Conservation (phyloP, 192 early-diverging fungal genomes). For the Coemansia sp. region DNA sequence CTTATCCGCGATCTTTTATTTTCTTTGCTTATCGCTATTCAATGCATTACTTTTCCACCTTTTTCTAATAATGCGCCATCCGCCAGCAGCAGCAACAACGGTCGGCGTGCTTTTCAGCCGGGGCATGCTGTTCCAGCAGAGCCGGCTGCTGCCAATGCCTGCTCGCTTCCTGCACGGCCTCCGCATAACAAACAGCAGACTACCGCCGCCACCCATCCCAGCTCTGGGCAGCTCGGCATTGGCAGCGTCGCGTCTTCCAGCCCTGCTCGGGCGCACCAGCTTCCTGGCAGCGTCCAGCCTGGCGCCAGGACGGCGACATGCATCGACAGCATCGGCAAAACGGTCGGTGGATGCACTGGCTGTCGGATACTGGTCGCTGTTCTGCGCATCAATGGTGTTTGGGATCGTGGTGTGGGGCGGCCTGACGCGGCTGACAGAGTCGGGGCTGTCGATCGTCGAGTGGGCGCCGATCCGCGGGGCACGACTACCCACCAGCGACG, state of each 20-base stretch:
- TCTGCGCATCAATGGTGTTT: slow-evolving; percentile 85
- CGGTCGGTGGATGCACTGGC: slow-evolving; percentile 45
- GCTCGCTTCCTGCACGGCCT: not conserved
- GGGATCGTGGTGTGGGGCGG: slow-evolving; percentile 94
- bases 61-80: too few species aligned
- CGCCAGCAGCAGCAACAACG: too few species aligned
- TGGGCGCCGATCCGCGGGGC: slow-evolving; percentile 96
- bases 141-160: not conserved
- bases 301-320: not conserved
- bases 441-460: slow-evolving; percentile 93
- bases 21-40: not conserved
- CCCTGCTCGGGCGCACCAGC: slow-evolving; percentile 14
- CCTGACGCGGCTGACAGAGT: slow-evolving; percentile 94
- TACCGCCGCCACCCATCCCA: too few species aligned
- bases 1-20: not conserved
- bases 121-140: not conserved
- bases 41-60: too few species aligned
- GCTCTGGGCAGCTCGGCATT: too few species aligned
- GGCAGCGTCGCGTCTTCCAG: slow-evolving; percentile 8
- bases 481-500: slow-evolving; percentile 79
- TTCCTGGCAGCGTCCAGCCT: slow-evolving; percentile 12
- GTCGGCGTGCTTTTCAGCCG: slow-evolving; percentile 1
- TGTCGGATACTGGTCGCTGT: slow-evolving; percentile 96
- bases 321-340: not conserved
- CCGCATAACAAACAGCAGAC: too few species aligned